Percentiles rank a stretch among this genome's conserved stretches.
Conservation (phyloP, 179 eudicot genomes). For the Patellifolia procumbens region DNA sequence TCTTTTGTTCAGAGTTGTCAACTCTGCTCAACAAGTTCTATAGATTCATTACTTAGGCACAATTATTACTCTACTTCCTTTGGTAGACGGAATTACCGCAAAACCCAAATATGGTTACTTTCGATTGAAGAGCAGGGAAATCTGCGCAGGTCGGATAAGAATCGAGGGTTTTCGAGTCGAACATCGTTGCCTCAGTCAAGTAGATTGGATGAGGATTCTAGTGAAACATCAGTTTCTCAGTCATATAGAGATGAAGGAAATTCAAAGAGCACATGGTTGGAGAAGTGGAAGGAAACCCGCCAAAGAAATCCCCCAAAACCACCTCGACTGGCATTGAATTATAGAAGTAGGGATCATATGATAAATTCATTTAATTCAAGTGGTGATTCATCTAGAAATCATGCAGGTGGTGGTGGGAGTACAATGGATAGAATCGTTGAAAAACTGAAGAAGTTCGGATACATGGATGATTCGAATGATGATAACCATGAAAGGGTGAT, state of each 20-base stretch:
- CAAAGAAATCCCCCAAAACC: conserved; percentile 39
- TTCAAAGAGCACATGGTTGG: conserved; percentile 57
- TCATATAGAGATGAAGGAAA: not conserved
- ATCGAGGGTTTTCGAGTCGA: conserved; percentile 11
- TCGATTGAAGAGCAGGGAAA: conserved; percentile 11
- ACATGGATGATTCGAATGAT: conserved; percentile 62
- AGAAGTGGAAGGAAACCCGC: conserved; percentile 65
- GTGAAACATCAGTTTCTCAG: conserved; percentile 10
- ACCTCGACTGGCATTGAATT: conserved; percentile 45
- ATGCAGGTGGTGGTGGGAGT: conserved; percentile 62
- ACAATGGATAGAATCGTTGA: conserved; percentile 93
- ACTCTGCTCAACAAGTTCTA: conserved; percentile 50
- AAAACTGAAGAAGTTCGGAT: conserved; percentile 81
- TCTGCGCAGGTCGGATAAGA: conserved; percentile 9
- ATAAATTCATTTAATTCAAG: conserved; percentile 37
- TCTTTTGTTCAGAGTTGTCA: conserved; percentile 53
- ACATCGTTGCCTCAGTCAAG: conserved; percentile 4
- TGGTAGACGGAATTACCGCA: not conserved
- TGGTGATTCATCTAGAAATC: conserved; percentile 26
- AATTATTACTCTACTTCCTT: conserved; percentile 15
- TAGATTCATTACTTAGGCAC: conserved; percentile 44
- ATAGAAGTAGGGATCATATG: conserved; percentile 38
- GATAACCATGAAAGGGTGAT: conserved; percentile 39
- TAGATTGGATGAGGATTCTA: not conserved
- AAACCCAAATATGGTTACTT: not conserved